Percentiles rank a stretch among this genome's conserved stretches.
Conservation (phyloP, 2,329 filamentous ascomycete species). For the Clonostachys sp. region DNA sequence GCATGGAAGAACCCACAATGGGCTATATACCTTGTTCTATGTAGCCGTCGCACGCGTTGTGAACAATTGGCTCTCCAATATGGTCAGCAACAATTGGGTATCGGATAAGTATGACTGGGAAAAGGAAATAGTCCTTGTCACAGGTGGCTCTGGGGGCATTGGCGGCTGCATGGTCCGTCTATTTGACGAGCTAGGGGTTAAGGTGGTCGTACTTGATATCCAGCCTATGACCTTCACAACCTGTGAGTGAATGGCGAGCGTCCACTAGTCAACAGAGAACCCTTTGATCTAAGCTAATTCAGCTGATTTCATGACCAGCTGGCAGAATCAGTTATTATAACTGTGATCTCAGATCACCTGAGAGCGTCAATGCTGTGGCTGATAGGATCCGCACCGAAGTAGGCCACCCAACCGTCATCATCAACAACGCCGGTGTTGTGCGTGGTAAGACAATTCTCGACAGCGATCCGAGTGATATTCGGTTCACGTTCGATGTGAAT, state of each 20-base stretch:
- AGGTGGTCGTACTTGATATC: slow-evolving; percentile 69
- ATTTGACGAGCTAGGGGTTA: slow-evolving; percentile 60
- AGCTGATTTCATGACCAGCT: not conserved
- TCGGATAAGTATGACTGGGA: slow-evolving; percentile 55
- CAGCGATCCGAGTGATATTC: slow-evolving; percentile 50
- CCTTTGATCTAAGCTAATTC: not conserved
- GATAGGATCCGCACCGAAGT: slow-evolving; percentile 46
- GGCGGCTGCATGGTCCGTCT: slow-evolving; percentile 61
- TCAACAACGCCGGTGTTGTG: slow-evolving; percentile 67
- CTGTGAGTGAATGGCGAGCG: slow-evolving; percentile 24
- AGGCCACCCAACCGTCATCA: slow-evolving; percentile 63
- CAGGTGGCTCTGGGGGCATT: slow-evolving; percentile 71
- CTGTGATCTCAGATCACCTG: slow-evolving; percentile 62
- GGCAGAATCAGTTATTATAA: slow-evolving; percentile 62
- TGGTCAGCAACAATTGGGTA: slow-evolving; percentile 26
- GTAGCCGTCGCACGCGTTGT: slow-evolving; percentile 16
- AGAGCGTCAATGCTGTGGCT: slow-evolving; percentile 46
- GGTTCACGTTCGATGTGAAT: slow-evolving; percentile 69
- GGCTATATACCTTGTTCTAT: slow-evolving; percentile 32
- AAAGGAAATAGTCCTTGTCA: slow-evolving; percentile 67
- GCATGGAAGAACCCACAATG: slow-evolving; percentile 43
- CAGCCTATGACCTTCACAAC: slow-evolving; percentile 52
- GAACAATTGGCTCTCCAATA: slow-evolving; percentile 23
- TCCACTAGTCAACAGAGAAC: not conserved
- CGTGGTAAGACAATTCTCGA: slow-evolving; percentile 58